A percentile compares a stretch with the other conserved stretches of the same genome.
Conservation (phyloP, 345 rosid genomes). For the Reutealis trisperma region DNA sequence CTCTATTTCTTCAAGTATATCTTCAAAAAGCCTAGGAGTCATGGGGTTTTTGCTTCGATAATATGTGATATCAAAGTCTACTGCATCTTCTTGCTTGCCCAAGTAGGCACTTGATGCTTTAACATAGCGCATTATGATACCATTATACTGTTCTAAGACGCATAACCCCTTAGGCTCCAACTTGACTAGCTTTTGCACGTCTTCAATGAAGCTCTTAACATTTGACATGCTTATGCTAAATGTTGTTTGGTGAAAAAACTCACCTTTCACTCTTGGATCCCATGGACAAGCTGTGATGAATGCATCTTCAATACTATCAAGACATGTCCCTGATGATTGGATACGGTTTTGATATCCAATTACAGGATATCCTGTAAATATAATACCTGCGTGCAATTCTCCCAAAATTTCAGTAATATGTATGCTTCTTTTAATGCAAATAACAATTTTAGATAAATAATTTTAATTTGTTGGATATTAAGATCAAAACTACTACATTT, state of each 20-base stretch:
- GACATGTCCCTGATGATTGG: slow-evolving; percentile 79
- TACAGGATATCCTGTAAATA: slow-evolving; percentile 72
- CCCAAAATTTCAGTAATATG: not conserved
- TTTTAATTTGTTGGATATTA: too few relatives aligned
- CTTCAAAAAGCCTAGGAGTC: slow-evolving; percentile 65
- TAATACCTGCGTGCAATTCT: slow-evolving; percentile 27
- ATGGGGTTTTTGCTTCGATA: slow-evolving; percentile 66
- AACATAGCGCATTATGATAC: slow-evolving; percentile 77
- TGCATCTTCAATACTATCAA: slow-evolving; percentile 59
- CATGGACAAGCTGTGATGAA: slow-evolving; percentile 67
- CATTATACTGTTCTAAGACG: slow-evolving; percentile 57
- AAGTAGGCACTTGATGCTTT: slow-evolving; percentile 66
- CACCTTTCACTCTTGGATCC: slow-evolving; percentile 68
- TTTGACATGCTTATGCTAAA: slow-evolving; percentile 51
- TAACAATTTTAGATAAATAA: too few relatives aligned
- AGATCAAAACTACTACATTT: too few relatives aligned
- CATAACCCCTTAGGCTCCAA: slow-evolving; percentile 55
- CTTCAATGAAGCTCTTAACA: slow-evolving; percentile 54
- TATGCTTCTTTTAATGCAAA: too few relatives aligned
- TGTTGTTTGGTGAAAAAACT: slow-evolving; percentile 65
- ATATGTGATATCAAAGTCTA: slow-evolving; percentile 77
- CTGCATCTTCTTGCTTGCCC: slow-evolving; percentile 68
- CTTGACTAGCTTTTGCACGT: slow-evolving; percentile 56
- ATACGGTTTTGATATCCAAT: slow-evolving; percentile 71
- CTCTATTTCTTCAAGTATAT: slow-evolving; percentile 73